A percentile compares a stretch with the other conserved stretches of the same genome.
phyloP scores from a whole-genome alignment of 1,139 yeast genomes.

The Zygoascus hellenicus region DNA sequence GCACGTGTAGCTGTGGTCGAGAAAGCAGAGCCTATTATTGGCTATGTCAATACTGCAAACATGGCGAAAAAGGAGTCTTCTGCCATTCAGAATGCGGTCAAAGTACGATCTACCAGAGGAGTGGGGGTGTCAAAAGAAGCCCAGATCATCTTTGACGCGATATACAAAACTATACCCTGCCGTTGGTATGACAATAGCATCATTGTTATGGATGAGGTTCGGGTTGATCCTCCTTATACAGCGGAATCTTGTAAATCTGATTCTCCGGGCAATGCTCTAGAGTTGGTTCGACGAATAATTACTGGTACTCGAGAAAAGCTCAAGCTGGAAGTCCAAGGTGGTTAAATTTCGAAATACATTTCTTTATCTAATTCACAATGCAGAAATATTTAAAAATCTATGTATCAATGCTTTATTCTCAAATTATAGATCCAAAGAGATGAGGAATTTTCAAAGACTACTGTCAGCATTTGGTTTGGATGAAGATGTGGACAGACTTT shows the following conservation, averaged over 20 bases:
- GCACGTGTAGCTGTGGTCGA: constrained; percentile 17
- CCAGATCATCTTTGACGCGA: constrained; percentile 44
- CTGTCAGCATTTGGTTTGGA: too few relatives aligned
- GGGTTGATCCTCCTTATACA: constrained; percentile 47
- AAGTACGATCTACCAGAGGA: constrained; percentile 29
- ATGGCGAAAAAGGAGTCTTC: constrained; percentile 24
- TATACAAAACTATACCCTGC: constrained; percentile 45
- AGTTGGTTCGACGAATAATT: constrained; percentile 48
- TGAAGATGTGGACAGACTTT: too few relatives aligned
- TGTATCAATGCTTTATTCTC: too few relatives aligned
- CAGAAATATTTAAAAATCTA: too few relatives aligned
- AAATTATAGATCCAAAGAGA: too few relatives aligned
- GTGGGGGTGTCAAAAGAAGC: constrained; percentile 43
- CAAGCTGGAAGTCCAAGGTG: constrained; percentile 54
- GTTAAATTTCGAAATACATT: constrained; percentile 40
- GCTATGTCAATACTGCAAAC: constrained; percentile 27
- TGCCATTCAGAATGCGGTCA: constrained; percentile 23
- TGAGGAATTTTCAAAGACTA: too few relatives aligned
- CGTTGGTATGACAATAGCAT: constrained; percentile 45
- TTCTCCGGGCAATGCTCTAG: constrained; percentile 38
- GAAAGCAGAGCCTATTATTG: constrained; percentile 26
- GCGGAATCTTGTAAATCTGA: constrained; percentile 35
- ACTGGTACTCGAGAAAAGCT: constrained; percentile 52
- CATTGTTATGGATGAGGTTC: constrained; percentile 48
- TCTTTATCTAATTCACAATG: too few relatives aligned